Evolutionary conservation across 2,329 filamentous ascomycete genomes (phyloP).

Genomic region (Sporothrix pallida): DNA sequence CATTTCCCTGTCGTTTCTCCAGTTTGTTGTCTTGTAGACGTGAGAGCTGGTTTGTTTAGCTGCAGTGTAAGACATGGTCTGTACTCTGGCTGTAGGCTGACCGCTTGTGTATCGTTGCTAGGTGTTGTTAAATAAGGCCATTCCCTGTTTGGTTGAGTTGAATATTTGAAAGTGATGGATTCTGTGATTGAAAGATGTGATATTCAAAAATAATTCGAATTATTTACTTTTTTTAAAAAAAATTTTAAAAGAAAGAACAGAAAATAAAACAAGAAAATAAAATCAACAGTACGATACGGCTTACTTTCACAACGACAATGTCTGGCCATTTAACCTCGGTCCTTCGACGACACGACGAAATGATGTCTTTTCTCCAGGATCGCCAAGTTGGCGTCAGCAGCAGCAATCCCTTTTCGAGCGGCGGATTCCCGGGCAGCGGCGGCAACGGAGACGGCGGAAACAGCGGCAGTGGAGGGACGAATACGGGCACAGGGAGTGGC

Average conservation of each 20-base stretch:
- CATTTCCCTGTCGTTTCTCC: not conserved
- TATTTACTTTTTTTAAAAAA: not conserved
- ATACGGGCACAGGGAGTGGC: not conserved
- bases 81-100: not conserved
- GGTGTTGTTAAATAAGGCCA: not conserved
- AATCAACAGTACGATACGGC: not conserved
- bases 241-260: not conserved
- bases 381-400: constrained; percentile 13
- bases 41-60: not conserved
- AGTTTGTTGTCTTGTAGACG: not conserved
- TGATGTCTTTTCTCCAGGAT: not conserved
- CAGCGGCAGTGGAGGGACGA: not conserved
- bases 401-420: constrained; percentile 22
- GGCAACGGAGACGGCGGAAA: not conserved
- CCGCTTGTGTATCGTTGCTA: not conserved
- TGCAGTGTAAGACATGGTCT: too few relatives aligned
- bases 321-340: not conserved
- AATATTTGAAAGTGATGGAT: not conserved
- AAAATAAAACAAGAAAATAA: not conserved
- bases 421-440: constrained; percentile 14
- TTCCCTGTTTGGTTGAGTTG: not conserved
- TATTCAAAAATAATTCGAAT: not conserved
- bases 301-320: not conserved
- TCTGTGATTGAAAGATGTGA: not conserved
- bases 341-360: not conserved